Conservation (phyloP, 2,329 filamentous ascomycete species). For the Macrophomina pseudophaseolina region DNA sequence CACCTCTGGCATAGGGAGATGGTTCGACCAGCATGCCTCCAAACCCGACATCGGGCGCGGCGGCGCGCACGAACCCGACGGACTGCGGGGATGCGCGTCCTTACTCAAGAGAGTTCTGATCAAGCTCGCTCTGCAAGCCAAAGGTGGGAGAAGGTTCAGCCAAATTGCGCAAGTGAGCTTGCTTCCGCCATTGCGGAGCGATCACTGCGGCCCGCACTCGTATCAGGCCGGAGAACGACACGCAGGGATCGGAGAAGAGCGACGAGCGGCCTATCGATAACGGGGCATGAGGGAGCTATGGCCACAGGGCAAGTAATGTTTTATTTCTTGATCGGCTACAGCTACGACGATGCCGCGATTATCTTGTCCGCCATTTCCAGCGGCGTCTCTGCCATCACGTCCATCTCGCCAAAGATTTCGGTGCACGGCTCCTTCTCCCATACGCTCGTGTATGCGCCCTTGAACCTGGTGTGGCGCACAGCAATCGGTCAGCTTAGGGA, state of each 20-base stretch:
- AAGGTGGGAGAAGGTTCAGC: not conserved
- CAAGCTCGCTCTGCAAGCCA: not conserved
- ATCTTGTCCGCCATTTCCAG: constrained; percentile 54
- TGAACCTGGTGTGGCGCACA: constrained; percentile 37
- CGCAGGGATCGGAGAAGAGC: constrained; percentile 22
- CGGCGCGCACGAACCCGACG: not conserved
- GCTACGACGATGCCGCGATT: constrained; percentile 30
- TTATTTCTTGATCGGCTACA: constrained; percentile 9
- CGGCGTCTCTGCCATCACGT: constrained; percentile 55
- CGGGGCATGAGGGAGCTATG: constrained; percentile 10
- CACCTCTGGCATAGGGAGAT: not conserved
- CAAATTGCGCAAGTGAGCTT: not conserved
- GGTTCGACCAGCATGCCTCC: not conserved
- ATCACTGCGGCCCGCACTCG: constrained; percentile 21
- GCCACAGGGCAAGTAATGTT: not conserved
- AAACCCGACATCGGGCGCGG: constrained; percentile 6
- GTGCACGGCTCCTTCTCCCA: constrained; percentile 58
- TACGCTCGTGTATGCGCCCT: constrained; percentile 59
- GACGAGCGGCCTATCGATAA: constrained; percentile 18
- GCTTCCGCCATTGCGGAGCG: not conserved
- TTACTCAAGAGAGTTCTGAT: not conserved
- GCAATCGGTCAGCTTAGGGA: not conserved
- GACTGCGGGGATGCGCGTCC: not conserved
- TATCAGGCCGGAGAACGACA: constrained; percentile 24
- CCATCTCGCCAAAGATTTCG: constrained; percentile 59